Evolutionary conservation across 2,329 filamentous ascomycete genomes (phyloP).

Genomic region (Pseudocercospora macadamiae): DNA sequence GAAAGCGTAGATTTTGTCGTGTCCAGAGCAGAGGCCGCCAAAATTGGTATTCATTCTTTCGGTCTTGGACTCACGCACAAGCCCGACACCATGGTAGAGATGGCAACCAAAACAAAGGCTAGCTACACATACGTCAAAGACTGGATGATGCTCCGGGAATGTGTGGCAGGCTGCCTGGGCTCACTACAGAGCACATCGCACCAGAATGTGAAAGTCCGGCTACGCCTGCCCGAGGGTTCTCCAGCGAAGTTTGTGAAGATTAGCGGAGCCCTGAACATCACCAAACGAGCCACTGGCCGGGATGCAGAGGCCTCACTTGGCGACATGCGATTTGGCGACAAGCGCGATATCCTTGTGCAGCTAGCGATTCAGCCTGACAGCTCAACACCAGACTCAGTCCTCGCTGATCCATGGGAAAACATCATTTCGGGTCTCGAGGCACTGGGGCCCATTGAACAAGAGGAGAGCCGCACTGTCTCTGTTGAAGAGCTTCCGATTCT

Average conservation of each 20-base stretch:
- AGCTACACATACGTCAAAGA: constrained; percentile 99
- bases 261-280: constrained; percentile 92
- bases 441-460: constrained; percentile 80
- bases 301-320: constrained; percentile 92
- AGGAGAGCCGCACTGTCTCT: constrained; percentile 79
- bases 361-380: constrained; percentile 89
- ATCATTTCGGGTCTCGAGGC: constrained; percentile 95
- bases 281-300: constrained; percentile 89
- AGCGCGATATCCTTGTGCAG: constrained; percentile 90
- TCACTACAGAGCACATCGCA: constrained; percentile 94
- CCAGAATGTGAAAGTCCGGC: constrained; percentile 94
- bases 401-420: constrained; percentile 95
- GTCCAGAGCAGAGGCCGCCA: constrained; percentile 92
- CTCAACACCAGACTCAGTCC: constrained; percentile 77
- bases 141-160: constrained; percentile 99
- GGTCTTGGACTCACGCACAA: constrained; percentile 96
- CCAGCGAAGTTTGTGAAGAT: constrained; percentile 99
- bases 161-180: constrained; percentile 88
- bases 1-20: constrained; percentile 98
- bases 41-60: constrained; percentile 97
- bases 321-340: constrained; percentile 93
- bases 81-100: constrained; percentile 97
- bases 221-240: constrained; percentile 91
- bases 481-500: constrained; percentile 95
- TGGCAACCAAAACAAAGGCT: constrained; percentile 92